These are phyloP conservation scores for Starmerella vaccinii DNA, from an alignment of 805 yeast species.

Conservation along the genomic window DNA sequence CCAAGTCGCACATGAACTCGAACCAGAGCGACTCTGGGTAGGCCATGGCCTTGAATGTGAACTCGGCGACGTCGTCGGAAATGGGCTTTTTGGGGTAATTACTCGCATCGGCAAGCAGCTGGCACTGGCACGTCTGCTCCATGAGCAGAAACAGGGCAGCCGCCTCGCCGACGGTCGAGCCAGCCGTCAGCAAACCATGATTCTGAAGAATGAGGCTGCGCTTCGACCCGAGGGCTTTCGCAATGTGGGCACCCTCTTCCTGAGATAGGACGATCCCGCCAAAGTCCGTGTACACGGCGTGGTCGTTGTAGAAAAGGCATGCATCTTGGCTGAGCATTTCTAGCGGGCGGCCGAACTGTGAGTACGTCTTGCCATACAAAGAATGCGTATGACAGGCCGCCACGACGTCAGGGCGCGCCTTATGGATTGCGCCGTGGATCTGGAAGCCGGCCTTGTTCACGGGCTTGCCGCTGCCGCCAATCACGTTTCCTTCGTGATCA, in stretches of 20 bases:
- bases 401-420: slow-evolving; percentile 55
- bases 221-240: slow-evolving; percentile 46
- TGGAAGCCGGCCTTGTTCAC: slow-evolving; percentile 61
- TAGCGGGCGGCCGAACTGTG: slow-evolving; percentile 52
- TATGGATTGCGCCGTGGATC: slow-evolving; percentile 57
- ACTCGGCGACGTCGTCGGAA: slow-evolving; percentile 56
- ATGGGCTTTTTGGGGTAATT: slow-evolving; percentile 38
- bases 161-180: slow-evolving; percentile 62
- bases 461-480: slow-evolving; percentile 49
- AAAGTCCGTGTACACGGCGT: slow-evolving; percentile 54
- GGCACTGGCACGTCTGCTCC: slow-evolving; percentile 57
- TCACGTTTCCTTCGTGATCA: slow-evolving; percentile 51
- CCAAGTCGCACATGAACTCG: slow-evolving; percentile 38
- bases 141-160: slow-evolving; percentile 52
- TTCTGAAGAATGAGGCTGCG: slow-evolving; percentile 54
- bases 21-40: slow-evolving; percentile 61
- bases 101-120: slow-evolving; percentile 51
- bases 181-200: slow-evolving; percentile 65
- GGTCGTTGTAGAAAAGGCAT: slow-evolving; percentile 54
- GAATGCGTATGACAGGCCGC: slow-evolving; percentile 69
- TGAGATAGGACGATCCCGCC: slow-evolving; percentile 69
- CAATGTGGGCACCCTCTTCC: slow-evolving; percentile 53
- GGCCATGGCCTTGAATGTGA: slow-evolving; percentile 47
- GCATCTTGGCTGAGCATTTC: slow-evolving; percentile 77
- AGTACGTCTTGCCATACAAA: slow-evolving; percentile 51